Base-by-base conservation (phyloP, 177 flowering plant species). In the Tripterygium wilfordii region DNA sequence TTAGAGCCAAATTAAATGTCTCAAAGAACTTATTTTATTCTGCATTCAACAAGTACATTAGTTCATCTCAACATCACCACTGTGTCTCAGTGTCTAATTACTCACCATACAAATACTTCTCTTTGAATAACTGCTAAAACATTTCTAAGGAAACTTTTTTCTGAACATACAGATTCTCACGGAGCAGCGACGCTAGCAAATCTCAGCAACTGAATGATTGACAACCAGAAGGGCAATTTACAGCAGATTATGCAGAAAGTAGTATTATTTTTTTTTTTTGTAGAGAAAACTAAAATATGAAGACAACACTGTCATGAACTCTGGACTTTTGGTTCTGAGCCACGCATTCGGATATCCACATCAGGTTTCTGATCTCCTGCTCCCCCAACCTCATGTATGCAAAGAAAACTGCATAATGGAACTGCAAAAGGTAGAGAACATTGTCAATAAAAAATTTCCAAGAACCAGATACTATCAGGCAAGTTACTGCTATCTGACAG, bases 261-360 rank as follows among this genome's bases (percentile, higher is more conserved):
- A 40, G 45, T 4, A 30, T 22, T 4, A 5, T 29, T 29, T 4
- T 57, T 22, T 49, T 43, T 28, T 19, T 2, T 30, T 28, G 10
- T 15, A 8, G 10, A 1, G 4, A 37, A 45, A 32, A 37, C 75
- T 80, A 92, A 66, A 92, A 92, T 56, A 89, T 92, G 75, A 86
- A 87, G 42, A 88, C 99, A 25, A 87, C 99, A 46, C 99, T 92
- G 65, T 89, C 99, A 46, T 92, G 99, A 60, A 89, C 95, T 63
- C 96, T 68, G 16, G 97, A 79, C 61, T 88, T 89, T 70, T 92
- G 99, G 73, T 92, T 89, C 76, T 92, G 99, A 8, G 99, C 97
- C 29, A 92, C 99, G 41, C 99, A 92, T 61, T 92, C 99, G 0
- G 99, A 89, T 57, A 92, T 86, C 99, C 99, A 89, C 99, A 92